phyloP scores from a whole-genome alignment of 2,329 filamentous ascomycete genomes.

The Hymenoscyphus albidus region DNA sequence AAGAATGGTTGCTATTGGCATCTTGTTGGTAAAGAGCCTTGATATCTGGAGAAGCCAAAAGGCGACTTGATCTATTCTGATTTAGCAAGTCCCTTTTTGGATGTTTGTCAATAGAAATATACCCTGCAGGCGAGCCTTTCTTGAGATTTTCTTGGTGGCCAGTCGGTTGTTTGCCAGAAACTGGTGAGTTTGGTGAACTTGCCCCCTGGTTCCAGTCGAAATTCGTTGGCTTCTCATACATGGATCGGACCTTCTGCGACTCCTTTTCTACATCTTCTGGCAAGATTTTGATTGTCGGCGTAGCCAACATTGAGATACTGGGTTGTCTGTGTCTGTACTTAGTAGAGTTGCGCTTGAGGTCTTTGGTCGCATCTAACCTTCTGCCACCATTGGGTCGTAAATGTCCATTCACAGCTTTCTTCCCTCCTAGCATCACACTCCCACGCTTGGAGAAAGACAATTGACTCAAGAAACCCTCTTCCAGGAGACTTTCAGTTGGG shows the following conservation, averaged over 20 bases:
- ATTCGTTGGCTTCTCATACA: conserved; percentile 33
- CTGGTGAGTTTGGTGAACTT: conserved; percentile 4
- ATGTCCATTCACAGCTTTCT: conserved; percentile 34
- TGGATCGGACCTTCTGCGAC: conserved; percentile 35
- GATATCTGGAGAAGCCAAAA: conserved; percentile 17
- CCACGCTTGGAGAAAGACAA: conserved; percentile 61
- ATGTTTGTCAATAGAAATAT: neutral
- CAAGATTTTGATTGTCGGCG: conserved; percentile 26
- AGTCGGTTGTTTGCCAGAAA: neutral
- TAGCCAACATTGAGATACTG: conserved; percentile 30
- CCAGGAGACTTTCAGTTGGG: conserved; percentile 53
- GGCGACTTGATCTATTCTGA: conserved; percentile 19
- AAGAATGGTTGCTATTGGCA: conserved; percentile 26
- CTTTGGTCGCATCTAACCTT: conserved; percentile 22
- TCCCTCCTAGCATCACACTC: conserved; percentile 58
- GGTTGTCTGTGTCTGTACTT: conserved; percentile 27
- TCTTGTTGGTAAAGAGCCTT: conserved; percentile 16
- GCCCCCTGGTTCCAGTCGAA: conserved; percentile 29
- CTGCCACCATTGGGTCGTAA: conserved; percentile 22
- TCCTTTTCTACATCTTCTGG: conserved; percentile 34
- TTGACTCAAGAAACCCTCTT: conserved; percentile 53
- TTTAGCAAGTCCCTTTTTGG: conserved; percentile 17
- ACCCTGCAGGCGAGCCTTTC: conserved; percentile 10
- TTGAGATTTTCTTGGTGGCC: conserved; percentile 7
- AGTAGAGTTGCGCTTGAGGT: conserved; percentile 9